Evolutionary conservation across 495 filamentous ascomycete genomes (phyloP), one percentile per base, ranked within the genome.

Genomic region (Bacidia rubella): DNA sequence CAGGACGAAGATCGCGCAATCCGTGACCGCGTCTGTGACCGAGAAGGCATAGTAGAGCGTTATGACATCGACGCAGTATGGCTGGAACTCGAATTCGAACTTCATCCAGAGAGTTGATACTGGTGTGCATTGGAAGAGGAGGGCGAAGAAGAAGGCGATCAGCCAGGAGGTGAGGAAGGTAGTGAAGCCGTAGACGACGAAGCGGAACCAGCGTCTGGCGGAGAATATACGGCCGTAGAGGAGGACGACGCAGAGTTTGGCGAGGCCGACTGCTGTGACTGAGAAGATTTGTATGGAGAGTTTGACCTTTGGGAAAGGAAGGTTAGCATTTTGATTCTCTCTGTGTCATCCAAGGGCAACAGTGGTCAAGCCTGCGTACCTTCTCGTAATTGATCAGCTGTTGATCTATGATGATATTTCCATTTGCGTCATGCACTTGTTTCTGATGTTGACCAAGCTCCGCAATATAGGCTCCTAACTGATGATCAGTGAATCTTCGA

Each of bases 171-270:
- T 24, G 43, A 54, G 25, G 43, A 54, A 27, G 21, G 26, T n/a
- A 11, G 35, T 17, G 42, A 27, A 46, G 26, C 35, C 20, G 25
- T 54, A 26, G 22, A 41, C 52, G 20, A 26, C 32, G 21, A 26
- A 21, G 17, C 25, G 63, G 21, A 21, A 67, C 57, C 7, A 62
- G n/a, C 1, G 47, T 44, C 17, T 62, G 63, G 44, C 48, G 29
- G 7, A 7, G 54, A 70, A 63, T 55, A 70, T 68, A 19, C 68
- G 68, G 0, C 63, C 48, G 46, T 70, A 72, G 47, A 72, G 66
- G 25, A 68, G 48, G 3, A 72, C 57, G 19, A 72, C 54, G 11
- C 65, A 66, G 2, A 68, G 26, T 47, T 68, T 68, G 49, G 62
- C 61, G 39, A 59, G 51, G 41, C 65, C 63, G 40, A 58, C 53